These are phyloP conservation scores for Graphium sp. DNA, from an alignment of 2,329 filamentous ascomycete species.

Conservation along the genomic window DNA sequence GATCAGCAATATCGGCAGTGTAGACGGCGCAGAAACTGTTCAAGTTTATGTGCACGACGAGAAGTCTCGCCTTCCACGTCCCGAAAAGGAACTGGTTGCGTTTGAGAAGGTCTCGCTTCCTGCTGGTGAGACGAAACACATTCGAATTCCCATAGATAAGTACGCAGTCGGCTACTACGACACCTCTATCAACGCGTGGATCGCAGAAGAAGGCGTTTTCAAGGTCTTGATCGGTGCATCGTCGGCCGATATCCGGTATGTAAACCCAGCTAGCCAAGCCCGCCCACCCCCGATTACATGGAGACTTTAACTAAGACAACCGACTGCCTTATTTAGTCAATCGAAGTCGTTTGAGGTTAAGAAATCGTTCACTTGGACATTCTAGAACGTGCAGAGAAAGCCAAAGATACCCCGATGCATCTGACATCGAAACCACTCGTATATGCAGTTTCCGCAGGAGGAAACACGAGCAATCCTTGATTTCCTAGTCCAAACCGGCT, in stretches of 20 bases:
- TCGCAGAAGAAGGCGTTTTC: conserved; percentile 48
- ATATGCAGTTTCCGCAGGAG: too few species aligned
- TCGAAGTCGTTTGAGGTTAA: conserved; percentile 37
- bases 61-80: conserved; percentile 43
- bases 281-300: not conserved
- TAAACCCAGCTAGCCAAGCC: conserved; percentile 4
- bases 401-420: too few species aligned
- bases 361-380: conserved; percentile 50
- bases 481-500: too few species aligned
- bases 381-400: too few species aligned
- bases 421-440: too few species aligned
- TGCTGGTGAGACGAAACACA: conserved; percentile 34
- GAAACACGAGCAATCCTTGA: too few species aligned
- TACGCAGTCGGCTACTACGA: conserved; percentile 46
- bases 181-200: conserved; percentile 38
- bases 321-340: conserved; percentile 18
- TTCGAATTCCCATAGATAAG: conserved; percentile 27
- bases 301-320: too few species aligned
- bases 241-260: conserved; percentile 45
- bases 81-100: conserved; percentile 53
- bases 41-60: conserved; percentile 53
- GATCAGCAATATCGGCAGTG: conserved; percentile 35
- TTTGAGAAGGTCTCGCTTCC: conserved; percentile 49
- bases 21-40: conserved; percentile 44
- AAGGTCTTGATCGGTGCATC: conserved; percentile 44